A percentile compares a stretch with the other conserved stretches of the same genome.
phyloP scores from a whole-genome alignment of 2,329 filamentous ascomycete genomes.

The Clarireedia paspali region DNA sequence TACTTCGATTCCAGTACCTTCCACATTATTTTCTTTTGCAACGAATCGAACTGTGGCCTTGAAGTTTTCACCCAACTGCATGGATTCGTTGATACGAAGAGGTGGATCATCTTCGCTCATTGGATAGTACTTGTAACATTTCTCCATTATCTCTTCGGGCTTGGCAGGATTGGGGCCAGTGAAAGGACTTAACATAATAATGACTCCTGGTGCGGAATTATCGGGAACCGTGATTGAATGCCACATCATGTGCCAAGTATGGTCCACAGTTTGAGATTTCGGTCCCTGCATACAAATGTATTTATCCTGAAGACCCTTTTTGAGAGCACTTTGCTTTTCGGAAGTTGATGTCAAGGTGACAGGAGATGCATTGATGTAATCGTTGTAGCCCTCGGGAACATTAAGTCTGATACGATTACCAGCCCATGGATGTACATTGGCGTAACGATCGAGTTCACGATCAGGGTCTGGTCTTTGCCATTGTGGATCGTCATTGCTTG shows the following conservation, averaged over 20 bases:
- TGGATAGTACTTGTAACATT: conserved; percentile 88
- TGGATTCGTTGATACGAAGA: conserved; percentile 50
- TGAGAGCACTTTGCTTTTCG: conserved; percentile 20
- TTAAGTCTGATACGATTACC: conserved; percentile 75
- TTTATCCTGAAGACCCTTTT: conserved; percentile 31
- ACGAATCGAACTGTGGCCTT: conserved; percentile 58
- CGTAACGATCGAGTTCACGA: conserved; percentile 69
- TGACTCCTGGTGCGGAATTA: conserved; percentile 63
- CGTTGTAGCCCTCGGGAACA: conserved; percentile 64
- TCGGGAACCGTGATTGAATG: conserved; percentile 47
- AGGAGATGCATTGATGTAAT: conserved; percentile 79
- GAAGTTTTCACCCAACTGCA: conserved; percentile 60
- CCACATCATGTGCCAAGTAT: conserved; percentile 95
- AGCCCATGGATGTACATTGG: conserved; percentile 84
- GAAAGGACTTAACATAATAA: conserved; percentile 92
- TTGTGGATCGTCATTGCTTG: conserved; percentile 31
- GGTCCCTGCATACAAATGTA: conserved; percentile 96
- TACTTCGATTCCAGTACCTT: conserved; percentile 61
- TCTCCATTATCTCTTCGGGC: conserved; percentile 52
- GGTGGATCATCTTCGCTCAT: conserved; percentile 43
- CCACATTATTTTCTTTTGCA: conserved; percentile 39
- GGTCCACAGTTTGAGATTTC: conserved; percentile 64
- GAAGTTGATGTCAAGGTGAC: conserved; percentile 37
- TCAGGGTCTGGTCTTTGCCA: conserved; percentile 53
- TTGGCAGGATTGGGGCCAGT: conserved; percentile 39